Percentiles rank a stretch among this genome's conserved stretches.
These are phyloP conservation scores for Apium graveolens DNA, from an alignment of 129 eudicot species.

Conservation along the genomic window DNA sequence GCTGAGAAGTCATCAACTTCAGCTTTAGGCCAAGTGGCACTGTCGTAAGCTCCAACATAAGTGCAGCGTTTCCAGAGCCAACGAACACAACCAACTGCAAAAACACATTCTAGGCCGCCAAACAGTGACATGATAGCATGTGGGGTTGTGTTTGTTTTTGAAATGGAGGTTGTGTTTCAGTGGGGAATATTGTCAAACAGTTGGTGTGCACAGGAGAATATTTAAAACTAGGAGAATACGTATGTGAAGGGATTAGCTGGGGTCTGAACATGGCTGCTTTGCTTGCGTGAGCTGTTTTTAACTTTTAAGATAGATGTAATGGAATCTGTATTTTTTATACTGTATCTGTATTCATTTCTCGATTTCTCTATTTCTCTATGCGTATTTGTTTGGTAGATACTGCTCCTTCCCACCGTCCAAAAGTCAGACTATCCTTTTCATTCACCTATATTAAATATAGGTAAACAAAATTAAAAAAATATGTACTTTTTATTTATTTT, in stretches of 20 bases:
- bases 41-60: conserved; percentile 77
- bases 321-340: not conserved
- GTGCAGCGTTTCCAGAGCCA: conserved; percentile 93
- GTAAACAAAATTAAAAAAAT: too few relatives aligned
- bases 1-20: conserved; percentile 61
- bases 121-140: conserved; percentile 53
- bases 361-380: too few relatives aligned
- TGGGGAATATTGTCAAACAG: not conserved
- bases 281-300: not conserved
- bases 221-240: not conserved
- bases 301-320: not conserved
- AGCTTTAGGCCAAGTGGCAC: conserved; percentile 79
- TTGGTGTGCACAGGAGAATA: not conserved
- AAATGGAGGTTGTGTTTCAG: not conserved
- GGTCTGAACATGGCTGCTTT: not conserved
- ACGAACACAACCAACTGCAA: conserved; percentile 61
- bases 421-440: too few relatives aligned
- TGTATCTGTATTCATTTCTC: too few relatives aligned
- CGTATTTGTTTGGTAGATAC: too few relatives aligned
- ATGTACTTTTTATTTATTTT: too few relatives aligned
- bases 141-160: not conserved
- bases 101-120: conserved; percentile 79
- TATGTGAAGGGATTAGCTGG: not conserved
- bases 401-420: too few relatives aligned
- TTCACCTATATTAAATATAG: too few relatives aligned